Conservation (phyloP, 768 basidiomycete species). For the Kwoniella mangroviensis region DNA sequence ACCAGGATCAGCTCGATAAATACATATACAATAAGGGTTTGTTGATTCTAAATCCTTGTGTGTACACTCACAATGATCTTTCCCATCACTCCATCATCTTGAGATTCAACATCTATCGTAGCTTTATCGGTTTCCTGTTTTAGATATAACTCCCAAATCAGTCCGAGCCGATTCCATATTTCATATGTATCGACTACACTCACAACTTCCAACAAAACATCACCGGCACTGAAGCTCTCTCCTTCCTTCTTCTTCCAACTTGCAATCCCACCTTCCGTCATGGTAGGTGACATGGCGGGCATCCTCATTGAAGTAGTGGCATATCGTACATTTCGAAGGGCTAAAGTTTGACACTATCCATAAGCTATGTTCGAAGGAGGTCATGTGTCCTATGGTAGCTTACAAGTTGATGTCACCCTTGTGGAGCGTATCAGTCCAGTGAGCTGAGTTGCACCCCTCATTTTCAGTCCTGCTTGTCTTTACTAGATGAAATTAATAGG, state of each 20-base stretch:
- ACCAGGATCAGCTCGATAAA: background rate
- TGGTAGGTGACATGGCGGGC: constrained; percentile 97
- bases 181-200: no score
- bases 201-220: constrained; percentile 88
- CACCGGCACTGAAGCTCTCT: constrained; percentile 76
- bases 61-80: constrained; percentile 56
- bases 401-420: background rate
- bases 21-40: no score
- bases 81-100: constrained; percentile 58
- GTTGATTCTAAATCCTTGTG: background rate
- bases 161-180: background rate
- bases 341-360: no score
- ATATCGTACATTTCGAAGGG: constrained; percentile 32
- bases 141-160: background rate
- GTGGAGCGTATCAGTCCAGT: constrained; percentile 7
- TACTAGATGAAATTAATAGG: no score
- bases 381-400: no score
- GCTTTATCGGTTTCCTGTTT: constrained; percentile 57
- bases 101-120: constrained; percentile 59
- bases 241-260: constrained; percentile 89
- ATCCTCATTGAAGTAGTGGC: constrained; percentile 80
- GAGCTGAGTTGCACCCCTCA: constrained; percentile 6
- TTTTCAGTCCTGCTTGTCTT: no score
- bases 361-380: no score
- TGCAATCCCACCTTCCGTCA: constrained; percentile 92